Conservation (phyloP, 2,329 filamentous ascomycete genomes). For the Venturia nashicola region DNA sequence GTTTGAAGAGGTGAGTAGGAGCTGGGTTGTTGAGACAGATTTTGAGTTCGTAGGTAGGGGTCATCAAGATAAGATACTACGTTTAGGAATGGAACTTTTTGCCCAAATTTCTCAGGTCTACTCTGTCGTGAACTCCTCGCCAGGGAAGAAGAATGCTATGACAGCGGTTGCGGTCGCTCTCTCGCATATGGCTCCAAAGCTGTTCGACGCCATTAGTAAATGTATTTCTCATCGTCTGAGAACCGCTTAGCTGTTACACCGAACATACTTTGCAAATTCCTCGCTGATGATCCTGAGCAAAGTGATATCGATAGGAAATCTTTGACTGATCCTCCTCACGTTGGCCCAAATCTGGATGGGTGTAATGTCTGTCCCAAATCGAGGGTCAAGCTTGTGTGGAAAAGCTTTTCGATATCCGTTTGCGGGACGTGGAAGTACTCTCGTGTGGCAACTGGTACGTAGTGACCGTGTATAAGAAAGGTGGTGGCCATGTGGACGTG, state of each 20-base stretch:
- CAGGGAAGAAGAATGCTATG: conserved; percentile 4
- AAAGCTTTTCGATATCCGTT: background rate
- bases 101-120: background rate
- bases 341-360: conserved; percentile 8
- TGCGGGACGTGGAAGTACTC: background rate
- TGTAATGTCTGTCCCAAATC: conserved; percentile 5
- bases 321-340: background rate
- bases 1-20: too few relatives aligned
- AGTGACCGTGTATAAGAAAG: background rate
- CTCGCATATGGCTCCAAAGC: conserved; percentile 2
- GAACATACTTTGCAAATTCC: conserved; percentile 7
- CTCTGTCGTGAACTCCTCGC: background rate
- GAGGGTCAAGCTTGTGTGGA: background rate
- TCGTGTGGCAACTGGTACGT: background rate
- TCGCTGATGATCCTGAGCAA: background rate
- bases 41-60: too few relatives aligned
- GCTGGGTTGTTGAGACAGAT: too few relatives aligned
- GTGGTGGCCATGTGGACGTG: conserved; percentile 2
- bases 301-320: background rate
- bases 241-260: background rate
- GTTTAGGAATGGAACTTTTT: too few relatives aligned
- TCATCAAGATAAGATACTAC: too few relatives aligned
- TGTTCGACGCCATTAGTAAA: background rate
- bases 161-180: background rate
- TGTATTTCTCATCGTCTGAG: too few relatives aligned